Percentiles rank a stretch among this genome's conserved stretches.
Conservation (phyloP, 306 rosid species). For the Senna siamea region DNA sequence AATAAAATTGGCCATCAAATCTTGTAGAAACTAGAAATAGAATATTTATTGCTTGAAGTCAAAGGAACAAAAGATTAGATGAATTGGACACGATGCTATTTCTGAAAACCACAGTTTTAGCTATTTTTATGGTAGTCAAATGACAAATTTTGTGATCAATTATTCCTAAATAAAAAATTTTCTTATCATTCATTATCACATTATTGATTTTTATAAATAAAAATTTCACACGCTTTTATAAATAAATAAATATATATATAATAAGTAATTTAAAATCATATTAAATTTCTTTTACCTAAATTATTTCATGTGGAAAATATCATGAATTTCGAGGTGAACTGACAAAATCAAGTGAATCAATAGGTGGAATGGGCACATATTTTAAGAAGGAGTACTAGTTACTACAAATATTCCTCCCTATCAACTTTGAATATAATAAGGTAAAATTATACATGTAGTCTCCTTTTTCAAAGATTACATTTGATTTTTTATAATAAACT, state of each 20-base stretch:
- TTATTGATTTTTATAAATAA: neutral
- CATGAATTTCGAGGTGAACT: slow-evolving; percentile 33
- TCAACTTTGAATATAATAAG: slow-evolving; percentile 25
- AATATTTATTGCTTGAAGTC: slow-evolving; percentile 39
- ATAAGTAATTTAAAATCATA: too few species aligned
- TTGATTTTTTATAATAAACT: too few species aligned
- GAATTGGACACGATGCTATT: neutral
- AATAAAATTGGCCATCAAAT: neutral
- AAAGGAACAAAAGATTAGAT: slow-evolving; percentile 34
- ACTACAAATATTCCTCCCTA: slow-evolving; percentile 31
- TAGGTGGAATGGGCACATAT: slow-evolving; percentile 25
- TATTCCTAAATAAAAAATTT: too few species aligned
- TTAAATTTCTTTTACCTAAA: neutral
- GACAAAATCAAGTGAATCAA: slow-evolving; percentile 37
- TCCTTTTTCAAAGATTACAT: too few species aligned
- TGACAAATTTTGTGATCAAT: slow-evolving; percentile 1
- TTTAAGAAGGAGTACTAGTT: slow-evolving; percentile 33
- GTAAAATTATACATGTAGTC: too few species aligned
- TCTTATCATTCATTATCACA: too few species aligned
- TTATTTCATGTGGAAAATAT: slow-evolving; percentile 26
- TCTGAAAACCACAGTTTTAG: neutral
- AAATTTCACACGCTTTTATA: neutral
- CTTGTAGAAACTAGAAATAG: slow-evolving; percentile 16
- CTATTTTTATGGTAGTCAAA: neutral
- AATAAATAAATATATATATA: too few species aligned